phyloP scores from a whole-genome alignment of 2,329 filamentous ascomycete genomes.

The Talaromyces sp. region DNA sequence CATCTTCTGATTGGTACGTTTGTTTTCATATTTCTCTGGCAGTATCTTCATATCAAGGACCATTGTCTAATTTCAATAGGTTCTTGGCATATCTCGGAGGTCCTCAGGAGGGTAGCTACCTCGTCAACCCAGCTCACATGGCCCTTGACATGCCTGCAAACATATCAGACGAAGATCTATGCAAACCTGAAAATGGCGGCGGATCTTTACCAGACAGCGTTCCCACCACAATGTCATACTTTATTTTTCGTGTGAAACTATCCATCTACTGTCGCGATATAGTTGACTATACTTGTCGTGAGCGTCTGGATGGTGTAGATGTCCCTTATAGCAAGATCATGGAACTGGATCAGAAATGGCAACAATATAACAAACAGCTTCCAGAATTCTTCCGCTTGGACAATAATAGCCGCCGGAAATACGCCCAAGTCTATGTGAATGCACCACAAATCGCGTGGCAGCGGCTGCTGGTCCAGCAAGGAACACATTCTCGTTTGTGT shows the following conservation, averaged over 20 bases:
- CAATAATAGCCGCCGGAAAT: constrained; percentile 26
- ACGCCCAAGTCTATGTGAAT: constrained; percentile 28
- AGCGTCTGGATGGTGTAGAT: constrained; percentile 26
- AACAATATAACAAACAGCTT: constrained; percentile 29
- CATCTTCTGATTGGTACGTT: constrained; percentile 43
- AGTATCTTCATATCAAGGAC: neutral
- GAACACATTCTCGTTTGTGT: constrained; percentile 36
- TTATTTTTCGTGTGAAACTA: constrained; percentile 42
- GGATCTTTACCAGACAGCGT: constrained; percentile 29
- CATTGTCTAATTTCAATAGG: constrained; percentile 25
- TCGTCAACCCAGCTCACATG: constrained; percentile 42
- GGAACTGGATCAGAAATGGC: constrained; percentile 35
- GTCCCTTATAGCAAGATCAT: constrained; percentile 39
- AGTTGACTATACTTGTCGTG: constrained; percentile 35
- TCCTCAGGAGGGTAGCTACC: constrained; percentile 45
- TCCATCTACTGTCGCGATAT: constrained; percentile 41
- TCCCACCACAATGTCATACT: constrained; percentile 47
- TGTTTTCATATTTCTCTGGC: neutral
- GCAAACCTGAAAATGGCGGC: constrained; percentile 20
- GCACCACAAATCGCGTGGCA: constrained; percentile 36
- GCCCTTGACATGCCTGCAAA: constrained; percentile 42
- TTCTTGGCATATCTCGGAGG: constrained; percentile 41
- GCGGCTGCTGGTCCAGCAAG: constrained; percentile 34
- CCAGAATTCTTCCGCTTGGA: constrained; percentile 41
- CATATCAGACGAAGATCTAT: constrained; percentile 40